phyloP scores from a whole-genome alignment of 78 protist genomes.

The Cavenderia fasciculata region DNA sequence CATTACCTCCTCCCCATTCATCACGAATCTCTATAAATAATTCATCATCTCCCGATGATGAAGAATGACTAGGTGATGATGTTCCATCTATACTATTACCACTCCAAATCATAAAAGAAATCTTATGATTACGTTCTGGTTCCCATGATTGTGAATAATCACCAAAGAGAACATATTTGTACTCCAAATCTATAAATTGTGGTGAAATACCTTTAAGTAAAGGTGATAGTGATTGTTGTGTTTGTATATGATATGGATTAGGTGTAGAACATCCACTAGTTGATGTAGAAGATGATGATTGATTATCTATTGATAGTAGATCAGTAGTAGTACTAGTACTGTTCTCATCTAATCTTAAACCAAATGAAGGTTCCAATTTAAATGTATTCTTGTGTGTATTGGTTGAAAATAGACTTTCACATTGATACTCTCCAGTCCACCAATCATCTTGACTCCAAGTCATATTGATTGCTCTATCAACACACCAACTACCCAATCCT shows the following conservation, averaged over 20 bases:
- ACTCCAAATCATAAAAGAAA: slow-evolving; percentile 52
- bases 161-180: slow-evolving; percentile 16
- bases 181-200: slow-evolving; percentile 54
- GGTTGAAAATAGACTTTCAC: slow-evolving; percentile 26
- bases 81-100: neutral
- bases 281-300: neutral
- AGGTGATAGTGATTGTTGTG: slow-evolving; percentile 63
- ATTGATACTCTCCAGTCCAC: slow-evolving; percentile 72
- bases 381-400: slow-evolving; percentile 45
- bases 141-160: slow-evolving; percentile 16
- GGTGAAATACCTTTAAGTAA: slow-evolving; percentile 64
- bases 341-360: neutral
- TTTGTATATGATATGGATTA: slow-evolving; percentile 13
- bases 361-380: slow-evolving; percentile 34
- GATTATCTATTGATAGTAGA: neutral
- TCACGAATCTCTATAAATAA: slow-evolving; percentile 65
- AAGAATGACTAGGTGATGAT: no score
- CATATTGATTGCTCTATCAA: slow-evolving; percentile 12
- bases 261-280: neutral
- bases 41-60: slow-evolving; percentile 6
- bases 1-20: slow-evolving; percentile 49
- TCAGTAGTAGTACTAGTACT: no score
- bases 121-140: slow-evolving; percentile 30
- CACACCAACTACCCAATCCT: slow-evolving; percentile 48
- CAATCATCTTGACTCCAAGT: slow-evolving; percentile 59